Evolutionary conservation across 2,329 filamentous ascomycete genomes (phyloP).

Genomic region (Rhinocladiella similis): DNA sequence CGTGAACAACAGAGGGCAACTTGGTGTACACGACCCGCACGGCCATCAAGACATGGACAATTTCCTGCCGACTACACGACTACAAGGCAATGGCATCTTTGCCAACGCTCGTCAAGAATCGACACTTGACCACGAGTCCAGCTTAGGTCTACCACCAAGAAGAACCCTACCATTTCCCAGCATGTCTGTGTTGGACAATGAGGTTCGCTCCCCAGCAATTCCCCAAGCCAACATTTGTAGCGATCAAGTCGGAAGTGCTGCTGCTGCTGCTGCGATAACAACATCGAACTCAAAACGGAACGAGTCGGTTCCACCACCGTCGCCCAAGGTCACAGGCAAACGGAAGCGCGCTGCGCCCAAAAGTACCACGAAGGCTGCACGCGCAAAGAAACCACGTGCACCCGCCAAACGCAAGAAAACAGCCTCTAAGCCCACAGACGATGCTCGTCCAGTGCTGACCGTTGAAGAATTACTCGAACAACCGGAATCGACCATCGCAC

Average conservation of each 20-base stretch:
- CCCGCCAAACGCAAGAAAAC: conserved; percentile 8
- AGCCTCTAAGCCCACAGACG: conserved; percentile 1
- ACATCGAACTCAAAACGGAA: background rate
- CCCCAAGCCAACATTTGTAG: conserved; percentile 29
- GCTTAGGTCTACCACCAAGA: conserved; percentile 40
- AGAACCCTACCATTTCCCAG: conserved; percentile 36
- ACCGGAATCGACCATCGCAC: conserved; percentile 3
- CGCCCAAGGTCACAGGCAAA: conserved; percentile 5
- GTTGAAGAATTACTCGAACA: conserved; percentile 21
- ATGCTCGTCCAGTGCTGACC: conserved; percentile 15
- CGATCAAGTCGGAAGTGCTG: background rate
- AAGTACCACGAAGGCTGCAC: conserved; percentile 7
- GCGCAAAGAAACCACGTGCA: conserved; percentile 17
- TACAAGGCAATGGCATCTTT: background rate
- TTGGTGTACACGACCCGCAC: background rate
- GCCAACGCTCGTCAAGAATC: too few relatives aligned
- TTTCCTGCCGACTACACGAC: background rate
- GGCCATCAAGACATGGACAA: background rate
- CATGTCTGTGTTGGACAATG: too few relatives aligned
- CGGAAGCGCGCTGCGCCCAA: conserved; percentile 13
- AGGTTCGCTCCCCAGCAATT: conserved; percentile 28
- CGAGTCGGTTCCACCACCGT: background rate
- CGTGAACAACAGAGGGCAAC: conserved; percentile 2
- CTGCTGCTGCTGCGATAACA: background rate
- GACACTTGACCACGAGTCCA: background rate